Evolutionary conservation across 306 rosid species (phyloP), one percentile per base, ranked within the genome.

Genomic region (Malus sylvestris): DNA sequence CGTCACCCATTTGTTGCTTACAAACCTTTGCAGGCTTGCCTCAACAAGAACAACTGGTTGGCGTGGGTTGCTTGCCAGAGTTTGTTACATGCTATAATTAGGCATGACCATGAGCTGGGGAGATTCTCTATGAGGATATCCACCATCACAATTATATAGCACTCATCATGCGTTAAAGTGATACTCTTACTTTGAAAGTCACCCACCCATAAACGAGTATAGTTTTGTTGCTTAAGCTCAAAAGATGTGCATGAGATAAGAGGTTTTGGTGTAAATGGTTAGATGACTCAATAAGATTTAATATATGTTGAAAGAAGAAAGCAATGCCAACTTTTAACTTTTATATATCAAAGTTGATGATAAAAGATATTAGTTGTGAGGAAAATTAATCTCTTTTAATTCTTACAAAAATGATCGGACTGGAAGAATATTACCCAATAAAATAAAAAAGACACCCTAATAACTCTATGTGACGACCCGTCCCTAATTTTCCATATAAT

Each of bases 1-100:
- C 78, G 60, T 74, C 78, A 74, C 22, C 78, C 70, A 74, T 74
- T 62, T 73, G 45, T 61, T 44, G 29, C 19, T 38, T 30, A 5
- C 67, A 58, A 22, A 14, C 22, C n/a, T 27, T 27, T 27, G 38
- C 38, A 14, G 66, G 19, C 20, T 13, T 27, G 13, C 64, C 64
- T 59, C 16, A 59, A 59, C 67, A 58, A 58, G 29, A 58, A 58
- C 30, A 27, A 27, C 61, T 45, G 52, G 53, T 32, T 49, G 42
- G 44, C 20, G 25, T 4, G 25, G 61, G 74, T 70, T 70, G 38
- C 74, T 70, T 70, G 44, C 62, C 51, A 51, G 74, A 19, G 61
- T 49, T 51, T 70, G 61, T 55, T 49, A 27, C 40, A 16, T 64
- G 44, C 68, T 64, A 64, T 64, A 64, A 64, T 12, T 16, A 14